A percentile compares a stretch with the other conserved stretches of the same genome.
Evolutionary conservation across 805 yeast species (phyloP).

Genomic region (Wickerhamiella australiensis): DNA sequence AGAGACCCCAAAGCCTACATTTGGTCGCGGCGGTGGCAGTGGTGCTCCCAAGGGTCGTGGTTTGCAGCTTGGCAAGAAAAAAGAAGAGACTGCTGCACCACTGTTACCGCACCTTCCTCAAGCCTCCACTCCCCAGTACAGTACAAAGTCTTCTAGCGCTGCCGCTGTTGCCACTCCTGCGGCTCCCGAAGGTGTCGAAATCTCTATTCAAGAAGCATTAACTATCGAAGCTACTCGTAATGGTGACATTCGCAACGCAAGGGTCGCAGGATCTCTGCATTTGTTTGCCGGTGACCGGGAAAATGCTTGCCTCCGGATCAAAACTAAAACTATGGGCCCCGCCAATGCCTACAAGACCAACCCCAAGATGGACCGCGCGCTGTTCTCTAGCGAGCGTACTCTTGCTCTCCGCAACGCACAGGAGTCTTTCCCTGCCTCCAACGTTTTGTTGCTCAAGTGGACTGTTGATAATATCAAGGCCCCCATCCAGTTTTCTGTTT

Average conservation of each 20-base stretch:
- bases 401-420: slow-evolving; percentile 66
- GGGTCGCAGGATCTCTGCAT: slow-evolving; percentile 83
- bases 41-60: slow-evolving; percentile 50
- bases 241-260: slow-evolving; percentile 48
- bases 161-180: not conserved
- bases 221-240: slow-evolving; percentile 73
- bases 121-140: slow-evolving; percentile 11
- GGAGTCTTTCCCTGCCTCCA: slow-evolving; percentile 82
- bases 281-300: slow-evolving; percentile 71
- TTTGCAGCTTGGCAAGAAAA: slow-evolving; percentile 59
- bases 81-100: slow-evolving; percentile 12
- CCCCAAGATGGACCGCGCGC: slow-evolving; percentile 80
- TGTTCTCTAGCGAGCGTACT: slow-evolving; percentile 44
- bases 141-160: slow-evolving; percentile 11
- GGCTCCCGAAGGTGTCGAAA: slow-evolving; percentile 35
- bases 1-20: not conserved
- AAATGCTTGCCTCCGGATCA: slow-evolving; percentile 53
- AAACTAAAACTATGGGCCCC: slow-evolving; percentile 40
- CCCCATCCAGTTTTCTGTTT: slow-evolving; percentile 69
- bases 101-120: not conserved
- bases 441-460: slow-evolving; percentile 90
- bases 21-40: slow-evolving; percentile 14
- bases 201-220: slow-evolving; percentile 64
- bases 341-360: slow-evolving; percentile 78
- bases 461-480: slow-evolving; percentile 44